Evolutionary conservation across 768 basidiomycete genomes (phyloP).

Genomic region (Boletus subcaerulescens): DNA sequence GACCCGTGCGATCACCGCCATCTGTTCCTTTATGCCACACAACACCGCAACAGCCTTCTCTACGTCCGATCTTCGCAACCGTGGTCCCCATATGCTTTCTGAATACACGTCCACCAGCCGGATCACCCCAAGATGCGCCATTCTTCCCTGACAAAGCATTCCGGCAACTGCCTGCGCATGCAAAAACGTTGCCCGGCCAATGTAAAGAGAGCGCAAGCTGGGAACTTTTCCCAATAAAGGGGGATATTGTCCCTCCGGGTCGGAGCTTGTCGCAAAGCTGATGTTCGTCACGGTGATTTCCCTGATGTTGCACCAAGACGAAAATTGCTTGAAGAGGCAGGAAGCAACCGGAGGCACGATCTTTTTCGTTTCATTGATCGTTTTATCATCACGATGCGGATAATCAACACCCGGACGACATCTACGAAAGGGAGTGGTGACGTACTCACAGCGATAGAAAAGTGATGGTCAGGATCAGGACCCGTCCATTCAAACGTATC

Average conservation of each 20-base stretch:
- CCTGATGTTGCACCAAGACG: constrained; percentile 42
- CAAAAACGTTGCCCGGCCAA: constrained; percentile 51
- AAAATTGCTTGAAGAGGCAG: constrained; percentile 25
- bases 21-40: constrained; percentile 8
- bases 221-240: constrained; percentile 38
- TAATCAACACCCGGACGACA: neutral
- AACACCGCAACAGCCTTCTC: constrained; percentile 32
- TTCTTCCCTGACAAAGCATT: constrained; percentile 30
- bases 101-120: constrained; percentile 52
- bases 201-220: constrained; percentile 40
- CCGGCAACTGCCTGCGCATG: constrained; percentile 37
- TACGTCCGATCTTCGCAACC: constrained; percentile 48
- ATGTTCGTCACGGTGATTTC: constrained; percentile 50
- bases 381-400: neutral
- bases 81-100: constrained; percentile 57
- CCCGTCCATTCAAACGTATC: constrained; percentile 54
- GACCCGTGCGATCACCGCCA: constrained; percentile 32
- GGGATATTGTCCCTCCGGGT: constrained; percentile 9
- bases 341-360: constrained; percentile 24
- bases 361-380: constrained; percentile 5
- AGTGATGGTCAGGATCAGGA: constrained; percentile 59
- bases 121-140: constrained; percentile 32
- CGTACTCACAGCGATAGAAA: constrained; percentile 54
- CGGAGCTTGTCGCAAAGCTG: constrained; percentile 32
- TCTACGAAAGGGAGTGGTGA: neutral